Conservation (phyloP, 2,329 filamentous ascomycete species). For the Trichophyton equinum region DNA sequence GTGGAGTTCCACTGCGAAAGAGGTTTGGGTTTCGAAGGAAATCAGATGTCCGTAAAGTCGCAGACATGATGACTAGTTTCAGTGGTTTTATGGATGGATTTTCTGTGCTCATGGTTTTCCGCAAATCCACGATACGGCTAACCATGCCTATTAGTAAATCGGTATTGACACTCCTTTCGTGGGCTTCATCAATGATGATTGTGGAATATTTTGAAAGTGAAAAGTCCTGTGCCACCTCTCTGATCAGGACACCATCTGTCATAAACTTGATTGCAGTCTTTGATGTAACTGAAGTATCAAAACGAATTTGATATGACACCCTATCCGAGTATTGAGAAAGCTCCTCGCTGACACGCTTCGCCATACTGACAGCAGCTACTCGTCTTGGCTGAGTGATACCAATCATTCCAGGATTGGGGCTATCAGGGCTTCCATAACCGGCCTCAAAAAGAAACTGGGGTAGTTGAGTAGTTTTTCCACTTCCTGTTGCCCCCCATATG, state of each 20-base stretch:
- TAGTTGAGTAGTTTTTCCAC: slow-evolving; percentile 93
- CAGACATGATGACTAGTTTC: slow-evolving; percentile 97
- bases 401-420: slow-evolving; percentile 80
- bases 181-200: slow-evolving; percentile 90
- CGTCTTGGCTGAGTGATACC: slow-evolving; percentile 88
- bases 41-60: slow-evolving; percentile 80
- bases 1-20: slow-evolving; percentile 61
- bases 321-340: slow-evolving; percentile 61
- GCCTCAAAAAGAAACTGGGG: slow-evolving; percentile 94
- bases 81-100: slow-evolving; percentile 61
- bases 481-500: slow-evolving; percentile 88
- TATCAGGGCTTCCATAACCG: slow-evolving; percentile 68
- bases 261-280: slow-evolving; percentile 95
- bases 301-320: slow-evolving; percentile 90
- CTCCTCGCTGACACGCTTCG: slow-evolving; percentile 78
- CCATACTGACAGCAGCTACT: slow-evolving; percentile 94
- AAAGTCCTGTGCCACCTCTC: slow-evolving; percentile 84
- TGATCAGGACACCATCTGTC: slow-evolving; percentile 90
- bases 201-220: slow-evolving; percentile 79
- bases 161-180: slow-evolving; percentile 94
- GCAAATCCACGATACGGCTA: slow-evolving; percentile 76
- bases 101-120: slow-evolving; percentile 61
- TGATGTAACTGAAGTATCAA: slow-evolving; percentile 67
- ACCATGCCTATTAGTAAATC: slow-evolving; percentile 97
- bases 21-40: slow-evolving; percentile 73